Evolutionary conservation across 2,329 filamentous ascomycete genomes (phyloP).

Genomic region (Sporothrix globosa): DNA sequence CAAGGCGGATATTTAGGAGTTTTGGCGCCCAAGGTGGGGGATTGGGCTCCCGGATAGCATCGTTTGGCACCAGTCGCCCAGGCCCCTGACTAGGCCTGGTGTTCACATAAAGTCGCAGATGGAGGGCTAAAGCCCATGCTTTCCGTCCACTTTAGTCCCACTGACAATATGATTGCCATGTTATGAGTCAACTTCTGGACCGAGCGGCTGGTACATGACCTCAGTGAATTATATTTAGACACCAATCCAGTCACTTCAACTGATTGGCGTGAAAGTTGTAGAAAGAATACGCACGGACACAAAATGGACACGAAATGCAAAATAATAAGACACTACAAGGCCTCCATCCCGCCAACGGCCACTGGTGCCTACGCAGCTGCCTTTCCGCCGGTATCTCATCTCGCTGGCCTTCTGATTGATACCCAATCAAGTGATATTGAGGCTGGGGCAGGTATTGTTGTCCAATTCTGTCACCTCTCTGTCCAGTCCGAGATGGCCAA

Average conservation of each 20-base stretch:
- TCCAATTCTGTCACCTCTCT: neutral
- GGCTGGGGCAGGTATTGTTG: neutral
- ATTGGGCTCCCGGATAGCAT: slow-evolving; percentile 28
- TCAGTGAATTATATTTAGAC: neutral
- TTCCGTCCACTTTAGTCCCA: neutral
- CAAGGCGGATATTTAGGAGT: neutral
- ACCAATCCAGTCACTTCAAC: neutral
- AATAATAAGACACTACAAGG: neutral
- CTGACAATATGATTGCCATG: neutral
- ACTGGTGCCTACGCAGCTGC: neutral
- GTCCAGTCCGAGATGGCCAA: slow-evolving; percentile 12
- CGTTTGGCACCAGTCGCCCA: neutral
- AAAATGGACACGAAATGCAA: neutral
- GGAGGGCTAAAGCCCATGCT: neutral
- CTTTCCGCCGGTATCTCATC: neutral
- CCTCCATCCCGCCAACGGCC: neutral
- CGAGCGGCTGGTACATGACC: neutral
- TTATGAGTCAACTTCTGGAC: neutral
- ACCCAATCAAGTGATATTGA: slow-evolving; percentile 19
- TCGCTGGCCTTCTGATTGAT: slow-evolving; percentile 26
- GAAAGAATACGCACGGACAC: neutral
- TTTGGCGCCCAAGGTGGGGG: slow-evolving; percentile 28
- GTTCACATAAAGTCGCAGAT: no score
- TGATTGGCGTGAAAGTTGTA: neutral
- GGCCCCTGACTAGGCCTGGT: neutral